These are phyloP conservation scores for Myriosclerotinia scirpicola DNA, from an alignment of 2,329 filamentous ascomycete species.

Conservation along the genomic window DNA sequence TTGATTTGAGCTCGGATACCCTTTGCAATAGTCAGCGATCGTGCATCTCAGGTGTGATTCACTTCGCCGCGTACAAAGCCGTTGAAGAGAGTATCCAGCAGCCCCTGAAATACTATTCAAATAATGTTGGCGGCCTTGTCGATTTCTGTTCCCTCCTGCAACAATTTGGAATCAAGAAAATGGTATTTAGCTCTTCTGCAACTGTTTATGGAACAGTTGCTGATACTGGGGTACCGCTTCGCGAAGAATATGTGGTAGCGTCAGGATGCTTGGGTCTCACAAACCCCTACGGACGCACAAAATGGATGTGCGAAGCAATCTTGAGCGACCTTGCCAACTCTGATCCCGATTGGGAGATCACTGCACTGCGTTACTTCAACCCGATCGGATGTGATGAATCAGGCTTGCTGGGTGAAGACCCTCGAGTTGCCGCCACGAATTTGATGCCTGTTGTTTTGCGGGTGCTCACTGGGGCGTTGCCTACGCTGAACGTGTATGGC, in stretches of 20 bases:
- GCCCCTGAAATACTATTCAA: slow-evolving; percentile 64
- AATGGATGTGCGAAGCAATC: slow-evolving; percentile 68
- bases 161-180: slow-evolving; percentile 61
- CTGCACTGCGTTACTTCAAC: slow-evolving; percentile 66
- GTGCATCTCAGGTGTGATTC: slow-evolving; percentile 62
- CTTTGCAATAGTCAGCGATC: slow-evolving; percentile 26
- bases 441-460: slow-evolving; percentile 64
- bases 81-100: slow-evolving; percentile 56
- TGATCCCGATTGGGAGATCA: slow-evolving; percentile 62
- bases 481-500: slow-evolving; percentile 60
- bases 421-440: slow-evolving; percentile 60
- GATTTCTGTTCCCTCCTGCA: slow-evolving; percentile 58
- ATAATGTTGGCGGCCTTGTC: slow-evolving; percentile 65
- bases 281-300: slow-evolving; percentile 65
- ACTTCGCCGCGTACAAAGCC: slow-evolving; percentile 65
- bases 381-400: slow-evolving; percentile 65
- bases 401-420: slow-evolving; percentile 63
- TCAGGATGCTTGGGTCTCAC: slow-evolving; percentile 58
- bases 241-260: slow-evolving; percentile 52
- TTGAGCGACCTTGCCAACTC: slow-evolving; percentile 60
- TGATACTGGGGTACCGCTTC: slow-evolving; percentile 51
- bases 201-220: slow-evolving; percentile 63
- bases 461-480: slow-evolving; percentile 56
- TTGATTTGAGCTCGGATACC: slow-evolving; percentile 18
- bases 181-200: slow-evolving; percentile 68